These are phyloP conservation scores for Leptographium wingfieldii DNA, from an alignment of 2,329 filamentous ascomycete species.

Conservation along the genomic window DNA sequence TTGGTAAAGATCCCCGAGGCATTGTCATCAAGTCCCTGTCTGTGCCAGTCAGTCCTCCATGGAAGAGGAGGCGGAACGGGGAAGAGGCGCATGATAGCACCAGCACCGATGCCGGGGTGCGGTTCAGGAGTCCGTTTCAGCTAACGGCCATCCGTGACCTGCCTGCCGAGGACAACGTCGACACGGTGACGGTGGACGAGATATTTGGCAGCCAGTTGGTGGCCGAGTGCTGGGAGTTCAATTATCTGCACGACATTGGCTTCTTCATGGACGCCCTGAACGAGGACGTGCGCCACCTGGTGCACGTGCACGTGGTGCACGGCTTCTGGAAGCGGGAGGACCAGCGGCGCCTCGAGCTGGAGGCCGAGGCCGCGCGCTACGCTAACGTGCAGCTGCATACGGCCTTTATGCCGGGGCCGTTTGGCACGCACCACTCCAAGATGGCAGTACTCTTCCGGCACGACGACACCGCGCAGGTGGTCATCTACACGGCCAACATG, in stretches of 20 bases:
- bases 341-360: conserved; percentile 37
- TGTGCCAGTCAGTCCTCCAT: conserved; percentile 33
- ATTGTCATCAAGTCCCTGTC: conserved; percentile 1
- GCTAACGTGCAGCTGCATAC: conserved; percentile 57
- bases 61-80: conserved; percentile 18
- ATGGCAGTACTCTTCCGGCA: conserved; percentile 76
- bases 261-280: conserved; percentile 45
- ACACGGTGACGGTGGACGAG: conserved; percentile 52
- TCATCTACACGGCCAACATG: conserved; percentile 89
- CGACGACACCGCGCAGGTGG: conserved; percentile 62
- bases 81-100: not conserved
- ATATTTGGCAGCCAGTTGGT: conserved; percentile 66
- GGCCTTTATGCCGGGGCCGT: conserved; percentile 71
- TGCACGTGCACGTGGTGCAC: conserved; percentile 44
- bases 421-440: conserved; percentile 77
- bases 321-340: conserved; percentile 59
- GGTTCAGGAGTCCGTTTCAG: conserved; percentile 40
- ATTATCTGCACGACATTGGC: conserved; percentile 48
- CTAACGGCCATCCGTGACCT: conserved; percentile 59
- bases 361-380: conserved; percentile 50
- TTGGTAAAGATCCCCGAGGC: not conserved
- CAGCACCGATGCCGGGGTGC: not conserved
- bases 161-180: conserved; percentile 44
- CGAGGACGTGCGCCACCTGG: conserved; percentile 31
- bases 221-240: conserved; percentile 58